Base-by-base conservation (phyloP, 2,329 filamentous ascomycete genomes). In the Thelonectria blattea region DNA sequence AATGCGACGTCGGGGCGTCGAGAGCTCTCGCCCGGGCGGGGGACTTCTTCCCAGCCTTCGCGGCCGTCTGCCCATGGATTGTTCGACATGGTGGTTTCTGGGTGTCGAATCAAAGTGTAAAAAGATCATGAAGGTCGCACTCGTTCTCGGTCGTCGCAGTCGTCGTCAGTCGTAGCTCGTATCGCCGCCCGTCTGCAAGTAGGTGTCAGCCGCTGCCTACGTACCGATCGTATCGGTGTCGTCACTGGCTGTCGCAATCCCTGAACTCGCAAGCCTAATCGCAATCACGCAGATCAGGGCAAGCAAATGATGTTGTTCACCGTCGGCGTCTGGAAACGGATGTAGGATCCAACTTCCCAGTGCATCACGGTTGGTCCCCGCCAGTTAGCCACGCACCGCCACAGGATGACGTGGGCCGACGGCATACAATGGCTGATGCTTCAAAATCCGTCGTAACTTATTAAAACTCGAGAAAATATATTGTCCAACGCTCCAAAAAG, bases 1-100 rank as follows among this genome's bases (percentile, higher is more conserved):
- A 65, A 65, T 6, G 51, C 62, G 2, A 65, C 68, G 20, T 76
- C 76, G 0, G 77, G 78, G 22, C 71, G 69, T 45, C 10, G 41
- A 12, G 41, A 15, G 14, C 55, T 39, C 24, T 62, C 59, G 24
- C 43, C 64, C 2, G 66, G 68, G n/a, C 56, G 60, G 39, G 61
- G 39, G 30, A 64, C 61, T 24, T 75, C 58, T 5, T 73, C 63
- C 69, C 70, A 70, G 1, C 65, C 61, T 39, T 61, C 56, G 20
- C 61, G 57, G 39, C 62, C 65, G 24, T 72, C 64, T 1, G 64
- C 58, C 69, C 70, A 72, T 27, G 72, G 65, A 58, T 72, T 67
- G 17, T 60, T 70, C 15, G 66, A 60, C 66, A 68, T 65, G 14
- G 27, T 30, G 27, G 9, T 2, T 6, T 30, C 8, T 30, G 27